These are phyloP conservation scores for Vitis hybrid DNA, from an alignment of 177 flowering plant genomes.

Conservation along the genomic window DNA sequence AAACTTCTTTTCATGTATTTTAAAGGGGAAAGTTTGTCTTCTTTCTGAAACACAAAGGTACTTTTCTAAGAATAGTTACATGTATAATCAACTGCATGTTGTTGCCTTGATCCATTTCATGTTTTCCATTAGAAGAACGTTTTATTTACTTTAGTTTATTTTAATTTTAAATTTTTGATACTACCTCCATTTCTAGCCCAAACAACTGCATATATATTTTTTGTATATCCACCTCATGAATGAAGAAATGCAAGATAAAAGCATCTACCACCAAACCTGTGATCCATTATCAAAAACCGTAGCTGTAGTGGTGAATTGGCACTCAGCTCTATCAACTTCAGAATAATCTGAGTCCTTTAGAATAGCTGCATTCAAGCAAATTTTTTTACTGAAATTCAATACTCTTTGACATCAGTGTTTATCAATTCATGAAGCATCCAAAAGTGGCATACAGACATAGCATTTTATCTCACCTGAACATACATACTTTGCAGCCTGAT, in stretches of 20 bases:
- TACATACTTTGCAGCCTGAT: conserved; percentile 76
- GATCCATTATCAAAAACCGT: conserved; percentile 81
- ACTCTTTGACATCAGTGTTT: too few species aligned
- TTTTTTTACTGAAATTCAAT: background rate
- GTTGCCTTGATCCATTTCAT: background rate
- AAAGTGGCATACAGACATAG: background rate
- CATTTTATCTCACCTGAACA: conserved; percentile 54
- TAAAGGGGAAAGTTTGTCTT: too few species aligned
- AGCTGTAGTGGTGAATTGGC: conserved; percentile 86
- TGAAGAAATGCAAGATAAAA: background rate
- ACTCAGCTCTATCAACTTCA: conserved; percentile 95
- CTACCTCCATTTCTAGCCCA: background rate
- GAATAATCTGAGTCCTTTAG: conserved; percentile 81
- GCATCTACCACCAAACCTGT: conserved; percentile 46
- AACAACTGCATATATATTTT: background rate
- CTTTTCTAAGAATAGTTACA: background rate
- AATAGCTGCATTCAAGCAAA: conserved; percentile 63
- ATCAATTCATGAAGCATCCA: background rate
- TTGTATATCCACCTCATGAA: background rate
- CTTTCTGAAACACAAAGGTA: background rate
- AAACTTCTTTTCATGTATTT: too few species aligned
- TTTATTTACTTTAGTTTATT: background rate
- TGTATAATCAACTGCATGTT: background rate
- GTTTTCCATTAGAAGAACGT: background rate
- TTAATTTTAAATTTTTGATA: too few species aligned